A percentile compares a stretch with the other conserved stretches of the same genome.
phyloP scores from a whole-genome alignment of 2,329 filamentous ascomycete species.

The Epichloe festucae region DNA sequence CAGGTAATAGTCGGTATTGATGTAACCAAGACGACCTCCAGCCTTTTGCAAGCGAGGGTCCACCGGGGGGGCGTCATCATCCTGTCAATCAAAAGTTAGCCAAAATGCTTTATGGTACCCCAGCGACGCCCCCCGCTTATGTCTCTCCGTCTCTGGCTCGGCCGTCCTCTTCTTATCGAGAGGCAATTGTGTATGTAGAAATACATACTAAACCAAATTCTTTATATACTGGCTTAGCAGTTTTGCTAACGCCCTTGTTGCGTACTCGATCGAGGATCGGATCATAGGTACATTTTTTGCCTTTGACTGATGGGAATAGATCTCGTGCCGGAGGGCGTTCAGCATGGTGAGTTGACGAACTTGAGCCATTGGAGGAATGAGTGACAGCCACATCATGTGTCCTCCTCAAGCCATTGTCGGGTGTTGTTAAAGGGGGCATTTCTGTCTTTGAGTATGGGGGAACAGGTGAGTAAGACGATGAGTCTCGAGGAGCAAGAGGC shows the following conservation, averaged over 20 bases:
- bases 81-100: constrained; percentile 51
- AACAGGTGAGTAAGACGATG: constrained; percentile 35
- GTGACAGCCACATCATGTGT: constrained; percentile 12
- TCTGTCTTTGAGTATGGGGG: constrained; percentile 40
- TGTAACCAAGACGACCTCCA: constrained; percentile 51
- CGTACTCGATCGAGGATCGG: constrained; percentile 39
- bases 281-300: constrained; percentile 48
- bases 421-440: constrained; percentile 39
- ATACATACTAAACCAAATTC: constrained; percentile 56
- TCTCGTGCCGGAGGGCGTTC: constrained; percentile 44
- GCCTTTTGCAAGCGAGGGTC: constrained; percentile 68
- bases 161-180: constrained; percentile 10
- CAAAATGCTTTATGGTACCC: constrained; percentile 22
- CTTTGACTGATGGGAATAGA: constrained; percentile 38
- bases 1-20: constrained; percentile 56
- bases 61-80: constrained; percentile 64
- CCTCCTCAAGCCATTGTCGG: constrained; percentile 21
- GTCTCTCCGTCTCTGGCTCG: background rate
- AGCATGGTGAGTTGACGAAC: constrained; percentile 20
- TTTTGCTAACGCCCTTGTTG: constrained; percentile 39
- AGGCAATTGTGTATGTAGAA: constrained; percentile 23
- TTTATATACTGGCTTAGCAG: constrained; percentile 47
- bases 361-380: constrained; percentile 20
- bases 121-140: constrained; percentile 48
- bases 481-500: constrained; percentile 26